Conservation (phyloP, 1,139 yeast genomes). For the Geotrichum carabidarum region DNA sequence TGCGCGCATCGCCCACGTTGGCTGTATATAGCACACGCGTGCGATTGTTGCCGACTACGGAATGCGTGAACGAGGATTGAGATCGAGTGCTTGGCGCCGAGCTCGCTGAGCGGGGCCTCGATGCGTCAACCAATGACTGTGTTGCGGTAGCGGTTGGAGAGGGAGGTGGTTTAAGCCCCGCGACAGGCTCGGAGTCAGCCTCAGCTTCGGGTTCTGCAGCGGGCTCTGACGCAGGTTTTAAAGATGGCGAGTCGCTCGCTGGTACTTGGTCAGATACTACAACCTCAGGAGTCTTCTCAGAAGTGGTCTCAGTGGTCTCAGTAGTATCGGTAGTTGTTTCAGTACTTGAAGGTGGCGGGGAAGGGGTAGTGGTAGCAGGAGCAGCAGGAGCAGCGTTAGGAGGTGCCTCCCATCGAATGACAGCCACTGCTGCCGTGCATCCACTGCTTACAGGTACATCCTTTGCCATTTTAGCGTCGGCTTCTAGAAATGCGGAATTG, state of each 20-base stretch:
- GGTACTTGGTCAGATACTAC: too few species aligned
- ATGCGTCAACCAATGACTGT: too few species aligned
- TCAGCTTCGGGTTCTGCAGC: neutral
- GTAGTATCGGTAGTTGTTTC: neutral
- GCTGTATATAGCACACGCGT: slow-evolving; percentile 78
- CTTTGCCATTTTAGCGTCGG: slow-evolving; percentile 63
- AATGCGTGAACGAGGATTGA: slow-evolving; percentile 14
- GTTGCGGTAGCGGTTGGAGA: neutral
- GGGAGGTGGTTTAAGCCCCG: neutral
- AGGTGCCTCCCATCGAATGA: slow-evolving; percentile 72
- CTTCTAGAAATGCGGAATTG: slow-evolving; percentile 52
- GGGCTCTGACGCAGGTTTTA: too few species aligned
- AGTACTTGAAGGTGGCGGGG: slow-evolving; percentile 2
- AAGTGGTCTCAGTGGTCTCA: neutral
- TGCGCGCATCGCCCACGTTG: slow-evolving; percentile 90
- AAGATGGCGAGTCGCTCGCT: too few species aligned
- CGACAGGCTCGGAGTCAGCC: neutral
- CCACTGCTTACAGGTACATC: slow-evolving; percentile 62
- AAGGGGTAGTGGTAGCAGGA: neutral
- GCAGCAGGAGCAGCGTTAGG: neutral
- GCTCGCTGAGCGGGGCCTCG: slow-evolving; percentile 6
- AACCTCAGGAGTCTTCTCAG: neutral
- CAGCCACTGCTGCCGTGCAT: slow-evolving; percentile 93
- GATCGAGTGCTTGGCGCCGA: slow-evolving; percentile 8
- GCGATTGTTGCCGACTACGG: slow-evolving; percentile 18